Evolutionary conservation across 441 rosid species (phyloP).

Genomic region (Populus hybrid): DNA sequence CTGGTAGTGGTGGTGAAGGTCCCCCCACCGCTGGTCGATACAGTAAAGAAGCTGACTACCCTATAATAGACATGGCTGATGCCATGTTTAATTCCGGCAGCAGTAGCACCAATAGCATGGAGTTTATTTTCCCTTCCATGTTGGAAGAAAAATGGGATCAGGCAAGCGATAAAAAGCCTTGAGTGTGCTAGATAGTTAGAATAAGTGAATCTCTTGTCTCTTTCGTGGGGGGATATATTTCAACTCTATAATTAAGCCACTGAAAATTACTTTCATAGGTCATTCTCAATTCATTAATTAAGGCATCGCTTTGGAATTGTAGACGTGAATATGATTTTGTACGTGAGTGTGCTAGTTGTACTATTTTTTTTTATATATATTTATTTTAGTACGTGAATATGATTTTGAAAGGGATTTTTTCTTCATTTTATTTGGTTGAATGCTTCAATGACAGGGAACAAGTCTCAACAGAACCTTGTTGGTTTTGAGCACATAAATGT

Average conservation of each 20-base stretch:
- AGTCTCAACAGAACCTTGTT: background rate
- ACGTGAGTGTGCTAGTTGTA: too few relatives aligned
- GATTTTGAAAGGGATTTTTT: background rate
- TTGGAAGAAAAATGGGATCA: conserved; percentile 28
- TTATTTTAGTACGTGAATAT: too few relatives aligned
- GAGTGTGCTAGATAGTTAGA: background rate
- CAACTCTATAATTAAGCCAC: too few relatives aligned
- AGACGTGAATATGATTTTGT: too few relatives aligned
- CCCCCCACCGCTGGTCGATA: conserved; percentile 28
- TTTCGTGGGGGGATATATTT: background rate
- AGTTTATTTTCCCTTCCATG: conserved; percentile 39
- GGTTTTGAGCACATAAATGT: too few relatives aligned
- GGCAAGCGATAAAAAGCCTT: conserved; percentile 28
- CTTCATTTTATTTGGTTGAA: background rate
- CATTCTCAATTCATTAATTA: too few relatives aligned
- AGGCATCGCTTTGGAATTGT: too few relatives aligned
- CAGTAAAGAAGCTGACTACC: conserved; percentile 34
- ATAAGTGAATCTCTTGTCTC: background rate
- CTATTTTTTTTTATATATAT: too few relatives aligned
- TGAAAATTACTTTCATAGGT: too few relatives aligned
- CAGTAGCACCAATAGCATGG: conserved; percentile 60
- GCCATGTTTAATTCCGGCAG: conserved; percentile 59
- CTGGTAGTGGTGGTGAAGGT: conserved; percentile 22
- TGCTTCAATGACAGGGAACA: background rate
- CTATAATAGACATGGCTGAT: conserved; percentile 55